Base-by-base conservation (phyloP, 768 basidiomycete species). In the Collybiopsis luxurians region DNA sequence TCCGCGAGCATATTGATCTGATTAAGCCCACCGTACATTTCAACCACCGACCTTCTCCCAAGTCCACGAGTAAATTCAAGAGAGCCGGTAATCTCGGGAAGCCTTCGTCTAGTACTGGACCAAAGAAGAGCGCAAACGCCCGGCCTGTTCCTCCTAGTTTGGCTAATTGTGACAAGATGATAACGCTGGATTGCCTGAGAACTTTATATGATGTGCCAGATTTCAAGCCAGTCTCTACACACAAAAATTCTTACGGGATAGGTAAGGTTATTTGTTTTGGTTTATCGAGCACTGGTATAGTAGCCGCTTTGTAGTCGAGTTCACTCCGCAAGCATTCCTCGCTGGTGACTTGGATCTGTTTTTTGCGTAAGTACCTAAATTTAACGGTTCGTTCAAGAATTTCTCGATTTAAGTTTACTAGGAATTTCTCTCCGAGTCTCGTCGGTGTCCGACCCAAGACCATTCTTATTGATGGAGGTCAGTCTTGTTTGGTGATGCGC, bases 21-120 rank as follows among this genome's bases (percentile, higher is more conserved):
- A 73, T 79, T 27, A 76, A 65, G 5, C 78, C 78, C 6, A 78
- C 79, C 0, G 67, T 79, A 0, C 75, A 79, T 50, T 79, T 78
- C 61, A 63, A 67, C 56, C 65, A 68, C 34, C 62, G 55, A 7
- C 51, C 57, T n/a, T 42, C 52, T 7, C 49, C 24, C 15, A 30
- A 54, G n/a, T 58, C 43, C 0, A 47, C 45, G 3, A 42, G 26
- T n/a, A 58, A 62, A 60, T 57, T 58, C 56, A 57, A 54, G 27
- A 23, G 55, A 11, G 36, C 49, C 27, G 57, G 57, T 23, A 51
- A 47, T 30, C 26, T 74, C 15, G 38, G 63, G 26, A 66, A 63
- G 19, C 71, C 66, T 19, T 39, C 34, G 11, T 27, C 24, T 13
- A 28, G n/a, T 6, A 50, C 42, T 30, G 24, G 55, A 55, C 51